Percentiles rank a stretch among this genome's conserved stretches.
phyloP scores from a whole-genome alignment of 1,139 yeast species.

The Zygosaccharomyces pseudobailii region DNA sequence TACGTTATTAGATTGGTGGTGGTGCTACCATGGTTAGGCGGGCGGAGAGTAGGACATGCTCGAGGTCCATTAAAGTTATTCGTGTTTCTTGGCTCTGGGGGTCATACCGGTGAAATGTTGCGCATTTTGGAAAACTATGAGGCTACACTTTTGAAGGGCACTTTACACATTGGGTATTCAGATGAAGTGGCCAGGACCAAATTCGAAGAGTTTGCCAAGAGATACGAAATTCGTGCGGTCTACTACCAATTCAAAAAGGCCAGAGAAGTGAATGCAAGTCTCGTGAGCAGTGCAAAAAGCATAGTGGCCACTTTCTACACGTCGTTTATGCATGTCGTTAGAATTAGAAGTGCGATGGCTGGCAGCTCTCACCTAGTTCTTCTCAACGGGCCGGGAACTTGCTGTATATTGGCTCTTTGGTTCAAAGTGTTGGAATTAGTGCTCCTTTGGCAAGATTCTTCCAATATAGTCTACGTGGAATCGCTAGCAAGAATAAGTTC shows the following conservation, averaged over 20 bases:
- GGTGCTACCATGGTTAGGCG: slow-evolving; percentile 8
- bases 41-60: slow-evolving; percentile 1
- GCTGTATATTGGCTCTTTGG: slow-evolving; percentile 62
- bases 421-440: slow-evolving; percentile 49
- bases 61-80: slow-evolving; percentile 27
- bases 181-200: slow-evolving; percentile 22
- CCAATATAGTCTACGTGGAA: slow-evolving; percentile 75
- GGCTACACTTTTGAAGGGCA: slow-evolving; percentile 23
- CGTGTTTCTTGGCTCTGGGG: slow-evolving; percentile 77
- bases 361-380: slow-evolving; percentile 40
- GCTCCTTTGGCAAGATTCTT: slow-evolving; percentile 42
- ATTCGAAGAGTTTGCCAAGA: slow-evolving; percentile 37
- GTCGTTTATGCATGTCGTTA: slow-evolving; percentile 18
- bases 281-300: slow-evolving; percentile 20
- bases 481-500: slow-evolving; percentile 78
- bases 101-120: slow-evolving; percentile 95
- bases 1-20: slow-evolving; percentile 9
- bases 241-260: slow-evolving; percentile 60
- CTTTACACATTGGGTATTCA: slow-evolving; percentile 32
- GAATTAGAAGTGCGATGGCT: slow-evolving; percentile 16
- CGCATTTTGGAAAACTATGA: slow-evolving; percentile 49
- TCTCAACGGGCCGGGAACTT: slow-evolving; percentile 92
- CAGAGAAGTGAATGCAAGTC: slow-evolving; percentile 45
- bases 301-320: slow-evolving; percentile 21
- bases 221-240: slow-evolving; percentile 19